Percentiles rank a stretch among this genome's conserved stretches.
These are phyloP conservation scores for Rhododendron kiyosumense DNA, from an alignment of 148 eudicot species.

Conservation along the genomic window DNA sequence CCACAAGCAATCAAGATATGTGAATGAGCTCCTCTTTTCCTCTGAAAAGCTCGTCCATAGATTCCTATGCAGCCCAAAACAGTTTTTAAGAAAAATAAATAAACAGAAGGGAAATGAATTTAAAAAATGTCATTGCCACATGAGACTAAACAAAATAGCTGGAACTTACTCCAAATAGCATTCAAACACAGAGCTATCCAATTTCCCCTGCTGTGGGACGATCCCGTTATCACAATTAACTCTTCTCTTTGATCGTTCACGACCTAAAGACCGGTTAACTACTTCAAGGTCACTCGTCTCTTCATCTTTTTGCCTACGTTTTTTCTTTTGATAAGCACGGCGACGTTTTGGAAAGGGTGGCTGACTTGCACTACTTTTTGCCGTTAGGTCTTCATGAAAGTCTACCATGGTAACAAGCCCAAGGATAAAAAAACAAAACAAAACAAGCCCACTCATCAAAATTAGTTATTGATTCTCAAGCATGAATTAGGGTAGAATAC, in stretches of 20 bases:
- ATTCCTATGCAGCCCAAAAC: constrained; percentile 27
- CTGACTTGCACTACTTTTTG: not conserved
- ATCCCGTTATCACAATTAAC: not conserved
- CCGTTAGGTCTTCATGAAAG: not conserved
- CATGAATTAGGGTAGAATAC: not conserved
- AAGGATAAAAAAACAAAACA: not conserved
- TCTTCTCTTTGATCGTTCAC: constrained; percentile 16
- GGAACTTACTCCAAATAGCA: constrained; percentile 44
- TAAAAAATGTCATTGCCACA: not conserved
- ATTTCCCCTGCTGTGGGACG: constrained; percentile 19
- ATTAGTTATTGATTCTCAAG: not conserved
- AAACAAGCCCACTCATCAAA: not conserved
- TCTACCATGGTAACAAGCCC: not conserved
- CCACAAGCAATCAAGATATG: constrained; percentile 50
- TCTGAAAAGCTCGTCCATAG: constrained; percentile 46
- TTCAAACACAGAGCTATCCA: constrained; percentile 33
- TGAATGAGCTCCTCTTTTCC: constrained; percentile 34
- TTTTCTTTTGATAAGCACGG: constrained; percentile 3
- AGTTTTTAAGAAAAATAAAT: not conserved
- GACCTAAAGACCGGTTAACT: not conserved
- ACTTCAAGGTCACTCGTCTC: constrained; percentile 14
- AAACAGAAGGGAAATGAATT: not conserved
- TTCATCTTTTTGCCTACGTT: constrained; percentile 8
- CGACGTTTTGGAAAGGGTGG: not conserved
- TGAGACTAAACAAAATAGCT: not conserved